phyloP scores from a whole-genome alignment of 768 basidiomycete species.

The Pleurotus djamor region DNA sequence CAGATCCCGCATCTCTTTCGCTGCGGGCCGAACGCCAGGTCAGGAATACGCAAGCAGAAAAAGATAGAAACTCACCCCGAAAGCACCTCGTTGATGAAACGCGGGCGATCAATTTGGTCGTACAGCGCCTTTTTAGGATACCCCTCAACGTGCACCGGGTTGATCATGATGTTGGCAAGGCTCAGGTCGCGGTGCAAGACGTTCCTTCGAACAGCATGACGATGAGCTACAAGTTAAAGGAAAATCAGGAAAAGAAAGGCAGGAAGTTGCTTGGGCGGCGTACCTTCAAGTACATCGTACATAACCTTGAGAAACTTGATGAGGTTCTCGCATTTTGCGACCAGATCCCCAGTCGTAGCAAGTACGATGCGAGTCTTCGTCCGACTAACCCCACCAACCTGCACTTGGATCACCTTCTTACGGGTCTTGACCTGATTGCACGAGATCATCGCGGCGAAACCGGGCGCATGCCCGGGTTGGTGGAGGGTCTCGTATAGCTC shows the following conservation, averaged over 20 bases:
- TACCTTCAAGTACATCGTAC: not conserved
- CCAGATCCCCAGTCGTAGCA: not conserved
- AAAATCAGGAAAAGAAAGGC: not conserved
- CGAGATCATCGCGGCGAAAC: not conserved
- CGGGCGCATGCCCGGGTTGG: not conserved
- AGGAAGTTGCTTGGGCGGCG: not conserved
- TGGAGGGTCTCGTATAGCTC: not conserved
- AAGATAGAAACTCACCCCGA: not conserved
- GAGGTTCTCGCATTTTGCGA: not conserved
- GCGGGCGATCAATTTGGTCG: not conserved
- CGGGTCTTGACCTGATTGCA: not conserved
- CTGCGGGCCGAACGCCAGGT: too few species aligned
- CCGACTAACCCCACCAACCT: not conserved
- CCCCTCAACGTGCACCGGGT: not conserved
- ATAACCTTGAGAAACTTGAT: not conserved
- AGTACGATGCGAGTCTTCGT: not conserved
- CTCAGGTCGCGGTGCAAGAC: conserved; percentile 6
- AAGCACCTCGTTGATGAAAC: not conserved
- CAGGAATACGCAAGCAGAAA: too few species aligned
- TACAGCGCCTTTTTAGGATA: not conserved
- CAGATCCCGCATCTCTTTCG: too few species aligned
- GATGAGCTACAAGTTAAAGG: not conserved
- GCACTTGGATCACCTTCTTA: not conserved
- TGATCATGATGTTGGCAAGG: not conserved
- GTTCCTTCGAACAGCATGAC: not conserved